These are phyloP conservation scores for Naganishia cerealis DNA, from an alignment of 1,284 basidiomycete species.

Conservation along the genomic window DNA sequence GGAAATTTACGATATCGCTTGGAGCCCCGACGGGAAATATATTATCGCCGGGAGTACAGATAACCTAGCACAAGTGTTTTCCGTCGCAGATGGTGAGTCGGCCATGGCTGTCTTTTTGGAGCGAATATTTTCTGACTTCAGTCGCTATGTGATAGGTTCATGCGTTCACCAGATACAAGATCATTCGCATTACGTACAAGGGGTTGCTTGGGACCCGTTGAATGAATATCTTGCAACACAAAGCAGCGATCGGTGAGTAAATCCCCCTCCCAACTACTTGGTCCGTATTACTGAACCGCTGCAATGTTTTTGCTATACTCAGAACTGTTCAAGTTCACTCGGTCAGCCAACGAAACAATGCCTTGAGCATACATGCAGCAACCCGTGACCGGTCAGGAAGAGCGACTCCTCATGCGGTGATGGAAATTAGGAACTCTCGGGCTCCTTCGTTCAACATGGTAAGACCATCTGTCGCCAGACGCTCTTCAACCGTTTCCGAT, in stretches of 20 bases:
- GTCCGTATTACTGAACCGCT: constrained; percentile 13
- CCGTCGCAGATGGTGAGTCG: constrained; percentile 67
- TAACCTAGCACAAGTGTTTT: constrained; percentile 85
- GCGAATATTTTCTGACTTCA: background rate
- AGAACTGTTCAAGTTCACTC: constrained; percentile 81
- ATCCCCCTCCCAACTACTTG: background rate
- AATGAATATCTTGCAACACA: constrained; percentile 94
- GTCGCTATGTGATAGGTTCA: constrained; percentile 23
- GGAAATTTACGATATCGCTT: constrained; percentile 96
- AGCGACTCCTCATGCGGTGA: constrained; percentile 38
- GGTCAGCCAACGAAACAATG: constrained; percentile 72
- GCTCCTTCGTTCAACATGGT: constrained; percentile 52
- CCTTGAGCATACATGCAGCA: constrained; percentile 71
- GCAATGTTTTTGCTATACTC: background rate
- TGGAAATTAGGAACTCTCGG: constrained; percentile 53
- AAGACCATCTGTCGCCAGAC: constrained; percentile 64
- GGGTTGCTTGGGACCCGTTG: constrained; percentile 92
- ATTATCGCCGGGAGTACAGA: constrained; percentile 94
- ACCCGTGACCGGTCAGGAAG: constrained; percentile 42
- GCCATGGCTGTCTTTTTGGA: background rate
- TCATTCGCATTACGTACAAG: constrained; percentile 91
- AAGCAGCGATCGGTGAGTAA: constrained; percentile 71
- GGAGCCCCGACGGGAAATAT: constrained; percentile 93
- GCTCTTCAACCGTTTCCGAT: constrained; percentile 73
- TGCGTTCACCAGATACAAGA: constrained; percentile 56